Evolutionary conservation across 1,284 basidiomycete species (phyloP), one percentile per base, ranked within the genome.

Genomic region (Cutaneotrichosporon arboriforme): DNA sequence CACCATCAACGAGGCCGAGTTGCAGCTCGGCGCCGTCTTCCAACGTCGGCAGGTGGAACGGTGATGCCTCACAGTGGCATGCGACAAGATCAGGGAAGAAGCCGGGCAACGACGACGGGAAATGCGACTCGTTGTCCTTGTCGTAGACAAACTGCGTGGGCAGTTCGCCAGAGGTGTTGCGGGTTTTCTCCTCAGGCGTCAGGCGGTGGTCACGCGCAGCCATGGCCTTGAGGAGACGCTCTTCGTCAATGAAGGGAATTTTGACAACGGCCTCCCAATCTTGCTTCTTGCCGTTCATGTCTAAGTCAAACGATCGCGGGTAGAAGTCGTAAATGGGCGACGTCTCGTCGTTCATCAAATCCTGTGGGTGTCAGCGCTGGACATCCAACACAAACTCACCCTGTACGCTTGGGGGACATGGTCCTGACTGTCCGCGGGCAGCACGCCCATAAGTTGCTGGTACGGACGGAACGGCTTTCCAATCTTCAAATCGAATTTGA

Each of bases 211-310:
- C 87, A 38, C 86, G 81, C 54, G 84, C 85, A 86, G 77, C 74
- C 92, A 97, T 94, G 1, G 91, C 88, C 20, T 79, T 79, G 26
- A 97, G 76, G 15, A 99, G 75, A 46, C 90, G 80, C 15, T 79
- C 68, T 74, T 96, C 85, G 46, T 97, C 85, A 59, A 99, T 98
- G 75, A 99, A 99, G 0, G 96, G 96, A 63, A 99, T 97, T 77
- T 98, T 97, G 55, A 98, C 91, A 55, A 98, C 84, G 0, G 94
- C 94, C 73, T 99, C 96, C 96, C 96, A 98, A 34, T 97, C 93
- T 65, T 87, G 85, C 73, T 94, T 98, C 81, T 99, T 98, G 46
- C 96, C 96, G 67, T 98, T 98, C 68, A 97, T 77, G 76, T 99
- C 96, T 60, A 84, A 84, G 61, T 90, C 91, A 63, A 97, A 98